A percentile compares a stretch with the other conserved stretches of the same genome.
Conservation (phyloP, 1,139 yeast genomes). For the Geotrichum siamense region DNA sequence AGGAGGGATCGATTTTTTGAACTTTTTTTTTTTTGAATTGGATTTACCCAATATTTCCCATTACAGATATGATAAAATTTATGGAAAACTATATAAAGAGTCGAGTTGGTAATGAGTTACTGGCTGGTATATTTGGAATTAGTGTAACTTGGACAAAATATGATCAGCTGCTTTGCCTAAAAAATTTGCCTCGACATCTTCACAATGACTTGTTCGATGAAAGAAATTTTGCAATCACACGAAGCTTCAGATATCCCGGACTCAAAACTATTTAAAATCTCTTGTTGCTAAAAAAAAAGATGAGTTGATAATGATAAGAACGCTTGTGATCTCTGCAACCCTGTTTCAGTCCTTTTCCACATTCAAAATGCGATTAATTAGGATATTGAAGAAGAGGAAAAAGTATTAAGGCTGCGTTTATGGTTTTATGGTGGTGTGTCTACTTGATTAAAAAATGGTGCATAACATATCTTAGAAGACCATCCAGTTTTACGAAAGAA, state of each 20-base stretch:
- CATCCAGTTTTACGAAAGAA: constrained; percentile 24
- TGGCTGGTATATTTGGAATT: constrained; percentile 33
- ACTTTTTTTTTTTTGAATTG: constrained; percentile 31
- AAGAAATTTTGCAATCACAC: constrained; percentile 28
- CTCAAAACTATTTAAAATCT: constrained; percentile 41
- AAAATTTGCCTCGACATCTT: constrained; percentile 30
- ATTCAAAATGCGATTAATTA: constrained; percentile 33
- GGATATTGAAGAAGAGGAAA: constrained; percentile 29
- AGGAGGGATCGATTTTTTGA: constrained; percentile 31
- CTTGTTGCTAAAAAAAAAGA: constrained; percentile 31
- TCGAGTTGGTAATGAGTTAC: constrained; percentile 29
- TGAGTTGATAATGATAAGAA: constrained; percentile 30
- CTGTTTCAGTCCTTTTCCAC: constrained; percentile 31
- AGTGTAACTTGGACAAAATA: constrained; percentile 36
- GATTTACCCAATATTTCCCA: constrained; percentile 35
- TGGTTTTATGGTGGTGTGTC: constrained; percentile 34
- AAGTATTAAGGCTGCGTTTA: constrained; percentile 27
- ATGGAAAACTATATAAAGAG: constrained; percentile 29
- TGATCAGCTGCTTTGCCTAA: constrained; percentile 31
- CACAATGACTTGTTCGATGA: constrained; percentile 28
- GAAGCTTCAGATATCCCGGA: constrained; percentile 34
- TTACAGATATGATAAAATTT: constrained; percentile 31
- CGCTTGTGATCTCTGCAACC: constrained; percentile 27
- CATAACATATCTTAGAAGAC: constrained; percentile 31
- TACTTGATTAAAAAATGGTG: constrained; percentile 33